These are phyloP conservation scores for Salix brachista DNA, from an alignment of 345 rosid genomes.

Conservation along the genomic window DNA sequence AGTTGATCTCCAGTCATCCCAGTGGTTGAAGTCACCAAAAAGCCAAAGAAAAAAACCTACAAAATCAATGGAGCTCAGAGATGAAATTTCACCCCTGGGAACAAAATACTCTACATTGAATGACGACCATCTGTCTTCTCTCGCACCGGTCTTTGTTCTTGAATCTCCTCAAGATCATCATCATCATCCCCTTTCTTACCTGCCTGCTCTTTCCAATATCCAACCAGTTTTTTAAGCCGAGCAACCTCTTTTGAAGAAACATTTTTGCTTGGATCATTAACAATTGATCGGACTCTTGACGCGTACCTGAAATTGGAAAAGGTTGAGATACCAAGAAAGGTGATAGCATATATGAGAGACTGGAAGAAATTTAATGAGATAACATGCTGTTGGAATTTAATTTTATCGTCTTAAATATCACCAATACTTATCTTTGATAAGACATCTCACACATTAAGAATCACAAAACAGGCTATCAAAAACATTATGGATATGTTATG, in stretches of 20 bases:
- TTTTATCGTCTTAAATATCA: background rate
- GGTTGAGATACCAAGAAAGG: background rate
- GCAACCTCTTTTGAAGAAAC: conserved; percentile 78
- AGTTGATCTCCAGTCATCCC: background rate
- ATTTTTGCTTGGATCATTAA: conserved; percentile 88
- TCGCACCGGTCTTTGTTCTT: conserved; percentile 48
- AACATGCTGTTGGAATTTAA: background rate
- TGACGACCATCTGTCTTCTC: conserved; percentile 55
- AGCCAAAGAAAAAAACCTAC: background rate
- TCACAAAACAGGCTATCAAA: background rate
- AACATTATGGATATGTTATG: background rate
- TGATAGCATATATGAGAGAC: background rate
- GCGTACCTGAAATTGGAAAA: conserved; percentile 53
- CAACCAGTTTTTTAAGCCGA: conserved; percentile 75
- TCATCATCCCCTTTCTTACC: conserved; percentile 71
- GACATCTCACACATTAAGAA: background rate
- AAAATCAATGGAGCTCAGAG: background rate
- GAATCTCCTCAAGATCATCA: conserved; percentile 82
- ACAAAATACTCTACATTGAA: conserved; percentile 36
- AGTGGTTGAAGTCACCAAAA: background rate
- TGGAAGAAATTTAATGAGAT: background rate
- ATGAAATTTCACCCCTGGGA: background rate
- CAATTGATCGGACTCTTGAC: conserved; percentile 81
- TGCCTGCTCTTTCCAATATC: conserved; percentile 91
- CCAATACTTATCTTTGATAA: background rate